These are phyloP conservation scores for Gnomoniopsis smithogilvyi DNA, from an alignment of 2,329 filamentous ascomycete species.

Conservation along the genomic window DNA sequence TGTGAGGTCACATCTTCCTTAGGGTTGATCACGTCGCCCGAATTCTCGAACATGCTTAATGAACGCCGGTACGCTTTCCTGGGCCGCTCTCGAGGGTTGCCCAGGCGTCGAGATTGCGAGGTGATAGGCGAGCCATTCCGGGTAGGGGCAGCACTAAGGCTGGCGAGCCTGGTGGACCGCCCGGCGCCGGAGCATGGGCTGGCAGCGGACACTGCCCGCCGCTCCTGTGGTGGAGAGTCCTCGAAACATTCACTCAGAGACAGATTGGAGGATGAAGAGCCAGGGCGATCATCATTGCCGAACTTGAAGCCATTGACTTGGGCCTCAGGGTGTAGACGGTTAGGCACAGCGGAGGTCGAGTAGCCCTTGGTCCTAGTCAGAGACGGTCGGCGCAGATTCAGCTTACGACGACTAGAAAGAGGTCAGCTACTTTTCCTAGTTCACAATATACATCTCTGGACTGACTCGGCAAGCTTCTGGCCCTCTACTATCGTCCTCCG, in stretches of 20 bases:
- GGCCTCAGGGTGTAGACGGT: constrained; percentile 58
- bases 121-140: constrained; percentile 74
- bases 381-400: constrained; percentile 69
- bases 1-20: constrained; percentile 59
- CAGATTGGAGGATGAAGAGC: constrained; percentile 56
- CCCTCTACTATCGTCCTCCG: constrained; percentile 47
- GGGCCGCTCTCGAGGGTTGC: constrained; percentile 69
- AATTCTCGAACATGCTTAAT: constrained; percentile 96
- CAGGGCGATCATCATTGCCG: constrained; percentile 42
- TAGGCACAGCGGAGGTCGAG: constrained; percentile 63
- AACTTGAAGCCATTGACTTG: constrained; percentile 76
- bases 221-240: constrained; percentile 73
- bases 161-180: constrained; percentile 59
- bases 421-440: constrained; percentile 23
- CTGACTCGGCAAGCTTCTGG: constrained; percentile 54
- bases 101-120: constrained; percentile 67
- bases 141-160: constrained; percentile 49
- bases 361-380: constrained; percentile 72
- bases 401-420: constrained; percentile 58
- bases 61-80: constrained; percentile 89
- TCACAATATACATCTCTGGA: constrained; percentile 21
- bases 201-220: constrained; percentile 57
- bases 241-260: constrained; percentile 79
- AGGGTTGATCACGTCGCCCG: constrained; percentile 80
- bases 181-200: constrained; percentile 59